These are phyloP conservation scores for Linum tenue DNA, from an alignment of 345 rosid species.

Conservation along the genomic window DNA sequence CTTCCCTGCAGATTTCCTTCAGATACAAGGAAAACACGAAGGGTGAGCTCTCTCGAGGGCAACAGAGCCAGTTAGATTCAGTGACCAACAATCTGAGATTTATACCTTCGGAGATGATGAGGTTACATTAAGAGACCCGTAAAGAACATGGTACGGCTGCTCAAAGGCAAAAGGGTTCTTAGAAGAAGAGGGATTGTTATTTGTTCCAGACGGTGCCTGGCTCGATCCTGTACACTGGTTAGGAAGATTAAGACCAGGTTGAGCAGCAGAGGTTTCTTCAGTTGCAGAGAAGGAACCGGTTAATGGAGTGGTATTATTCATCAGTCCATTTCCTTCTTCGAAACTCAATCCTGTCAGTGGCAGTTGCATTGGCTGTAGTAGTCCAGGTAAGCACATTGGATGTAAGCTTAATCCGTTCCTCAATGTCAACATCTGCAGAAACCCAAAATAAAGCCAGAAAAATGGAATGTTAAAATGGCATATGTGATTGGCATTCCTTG, in stretches of 20 bases:
- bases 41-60: background rate
- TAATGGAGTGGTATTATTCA: constrained; percentile 19
- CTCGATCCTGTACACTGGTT: constrained; percentile 22
- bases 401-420: constrained; percentile 49
- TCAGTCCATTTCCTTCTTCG: constrained; percentile 30
- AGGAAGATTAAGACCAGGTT: constrained; percentile 21
- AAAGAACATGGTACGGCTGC: constrained; percentile 25
- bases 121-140: constrained; percentile 26
- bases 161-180: constrained; percentile 32
- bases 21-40: constrained; percentile 6
- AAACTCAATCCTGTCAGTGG: constrained; percentile 31
- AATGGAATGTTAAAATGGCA: background rate
- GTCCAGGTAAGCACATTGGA: constrained; percentile 46
- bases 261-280: constrained; percentile 23
- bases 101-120: constrained; percentile 37
- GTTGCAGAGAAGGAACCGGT: constrained; percentile 25
- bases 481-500: background rate
- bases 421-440: constrained; percentile 48
- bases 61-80: constrained; percentile 3
- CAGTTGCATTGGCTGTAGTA: constrained; percentile 31
- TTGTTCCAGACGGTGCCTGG: constrained; percentile 26
- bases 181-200: constrained; percentile 10
- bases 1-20: constrained; percentile 36
- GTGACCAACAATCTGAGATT: constrained; percentile 3
- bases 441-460: background rate